phyloP scores from a whole-genome alignment of 768 basidiomycete genomes.

The Boletellus emodensis region DNA sequence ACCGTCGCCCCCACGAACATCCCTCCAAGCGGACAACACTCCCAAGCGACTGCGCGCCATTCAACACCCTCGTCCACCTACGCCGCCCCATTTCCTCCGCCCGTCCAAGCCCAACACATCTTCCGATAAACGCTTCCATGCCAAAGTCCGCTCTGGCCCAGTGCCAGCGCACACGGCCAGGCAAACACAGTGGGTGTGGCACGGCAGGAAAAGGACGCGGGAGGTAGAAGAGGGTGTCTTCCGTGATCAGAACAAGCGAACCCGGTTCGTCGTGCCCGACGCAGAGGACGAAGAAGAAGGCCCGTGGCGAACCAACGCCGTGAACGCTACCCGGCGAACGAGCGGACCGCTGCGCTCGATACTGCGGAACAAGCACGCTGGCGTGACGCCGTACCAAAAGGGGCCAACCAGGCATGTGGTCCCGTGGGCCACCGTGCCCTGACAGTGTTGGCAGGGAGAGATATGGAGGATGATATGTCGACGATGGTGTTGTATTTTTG shows the following conservation, averaged over 20 bases:
- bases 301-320: background rate
- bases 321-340: background rate
- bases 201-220: background rate
- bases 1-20: background rate
- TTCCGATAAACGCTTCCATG: background rate
- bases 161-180: background rate
- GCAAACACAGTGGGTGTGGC: background rate
- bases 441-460: no score
- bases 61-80: background rate
- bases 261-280: constrained; percentile 11
- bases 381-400: constrained; percentile 7
- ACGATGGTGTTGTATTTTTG: background rate
- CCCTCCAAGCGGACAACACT: background rate
- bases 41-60: no score
- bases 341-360: constrained; percentile 11
- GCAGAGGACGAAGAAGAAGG: background rate
- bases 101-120: background rate
- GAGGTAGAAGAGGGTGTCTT: background rate
- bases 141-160: background rate
- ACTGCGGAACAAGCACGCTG: constrained; percentile 10
- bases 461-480: background rate
- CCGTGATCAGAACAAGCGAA: constrained; percentile 2
- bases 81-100: background rate
- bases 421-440: constrained; percentile 6
- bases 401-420: background rate